Base-by-base conservation (phyloP, 257 asterid species). In the Lithospermum erythrorhizon region DNA sequence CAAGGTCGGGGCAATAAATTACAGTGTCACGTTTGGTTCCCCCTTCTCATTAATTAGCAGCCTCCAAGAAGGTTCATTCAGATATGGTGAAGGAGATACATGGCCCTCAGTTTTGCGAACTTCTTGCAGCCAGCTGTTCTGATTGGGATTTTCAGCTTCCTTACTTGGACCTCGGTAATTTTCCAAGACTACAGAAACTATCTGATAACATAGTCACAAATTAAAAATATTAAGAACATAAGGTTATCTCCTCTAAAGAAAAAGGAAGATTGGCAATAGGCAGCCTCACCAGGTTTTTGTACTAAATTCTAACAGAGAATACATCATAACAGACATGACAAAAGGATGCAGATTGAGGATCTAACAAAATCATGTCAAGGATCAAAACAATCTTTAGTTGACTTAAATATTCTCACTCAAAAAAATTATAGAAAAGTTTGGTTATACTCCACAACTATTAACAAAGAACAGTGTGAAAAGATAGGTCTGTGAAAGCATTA, bases 111-210 rank as follows among this genome's bases (percentile, higher is more conserved):
- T 68, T 71, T 91, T 83, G 30, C 61, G 72, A 66, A 75, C 90
- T 80, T 86, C 89, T 79, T 80, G 80, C 74, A 67, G 80, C 84
- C 86, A 75, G 25, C 70, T 68, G 21, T 64, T 83, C 63, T 72
- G 77, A 61, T 66, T 72, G 60, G 81, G 41, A 49, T 79, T 79
- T 72, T 71, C 58, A 55, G 83, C 59, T 66, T 76, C 90, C 79
- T 80, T 80, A 65, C 67, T 68, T 68, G 78, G 78, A 65, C 77
- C 81, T 67, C 73, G 70, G 78, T 82, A 93, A 78, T 89, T 93
- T 81, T 89, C 97, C 85, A 93, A 75, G 73, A 89, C 94, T 65
- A 83, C 96, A 30, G 95, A 81, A 80, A 89, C 97, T 78, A 93
- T 87, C 99, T 89, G 94, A 64, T 55, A 73, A 23, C n/a, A 29